A percentile compares a stretch with the other conserved stretches of the same genome.
phyloP scores from a whole-genome alignment of 2,329 filamentous ascomycete species.

The Dryadomyces quercivorus region DNA sequence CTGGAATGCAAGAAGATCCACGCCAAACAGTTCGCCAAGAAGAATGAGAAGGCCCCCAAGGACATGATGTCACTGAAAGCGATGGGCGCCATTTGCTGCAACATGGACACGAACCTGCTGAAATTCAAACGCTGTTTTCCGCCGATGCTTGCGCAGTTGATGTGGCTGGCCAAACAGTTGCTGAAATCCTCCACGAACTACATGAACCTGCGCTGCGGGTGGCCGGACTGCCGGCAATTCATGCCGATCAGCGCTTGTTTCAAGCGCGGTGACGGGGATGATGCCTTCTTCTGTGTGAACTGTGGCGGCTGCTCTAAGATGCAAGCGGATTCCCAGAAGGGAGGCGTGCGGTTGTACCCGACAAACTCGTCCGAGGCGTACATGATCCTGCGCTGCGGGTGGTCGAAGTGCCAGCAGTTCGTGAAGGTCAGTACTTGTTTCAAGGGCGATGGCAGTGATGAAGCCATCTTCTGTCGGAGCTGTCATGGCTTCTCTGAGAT shows the following conservation, averaged over 20 bases:
- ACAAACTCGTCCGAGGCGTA: neutral
- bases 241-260: neutral
- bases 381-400: constrained; percentile 3
- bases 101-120: neutral
- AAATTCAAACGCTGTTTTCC: too few species aligned
- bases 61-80: neutral
- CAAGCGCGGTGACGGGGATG: neutral
- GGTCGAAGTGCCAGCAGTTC: constrained; percentile 8
- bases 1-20: neutral
- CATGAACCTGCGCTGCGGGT: constrained; percentile 3
- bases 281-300: neutral
- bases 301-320: constrained; percentile 7
- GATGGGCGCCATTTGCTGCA: constrained; percentile 6
- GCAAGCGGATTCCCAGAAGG: neutral
- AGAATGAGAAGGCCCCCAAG: too few species aligned
- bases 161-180: constrained; percentile 2
- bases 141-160: neutral
- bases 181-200: too few species aligned
- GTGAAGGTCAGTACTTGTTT: neutral
- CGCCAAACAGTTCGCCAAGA: too few species aligned
- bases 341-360: neutral
- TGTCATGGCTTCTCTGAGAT: constrained; percentile 7
- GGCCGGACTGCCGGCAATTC: constrained; percentile 8
- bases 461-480: neutral
- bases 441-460: neutral